These are phyloP conservation scores for Ogataea ganodermae DNA, from an alignment of 805 yeast genomes.

Conservation along the genomic window DNA sequence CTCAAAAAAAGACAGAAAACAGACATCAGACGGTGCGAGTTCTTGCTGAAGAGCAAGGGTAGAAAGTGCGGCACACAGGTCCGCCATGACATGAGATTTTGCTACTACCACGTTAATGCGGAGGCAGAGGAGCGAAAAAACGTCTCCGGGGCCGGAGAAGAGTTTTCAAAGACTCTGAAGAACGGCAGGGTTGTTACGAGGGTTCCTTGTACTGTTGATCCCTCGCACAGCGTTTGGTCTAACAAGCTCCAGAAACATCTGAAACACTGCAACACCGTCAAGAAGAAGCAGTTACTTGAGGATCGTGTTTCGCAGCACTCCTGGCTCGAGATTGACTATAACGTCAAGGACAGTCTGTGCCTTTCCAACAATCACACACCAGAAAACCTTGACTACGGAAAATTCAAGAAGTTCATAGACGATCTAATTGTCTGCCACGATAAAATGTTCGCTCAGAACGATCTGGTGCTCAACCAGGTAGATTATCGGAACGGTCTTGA, in stretches of 20 bases:
- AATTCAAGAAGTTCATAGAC: slow-evolving; percentile 26
- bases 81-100: slow-evolving; percentile 47
- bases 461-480: slow-evolving; percentile 22
- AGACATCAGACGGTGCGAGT: slow-evolving; percentile 44
- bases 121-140: slow-evolving; percentile 20
- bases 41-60: slow-evolving; percentile 48
- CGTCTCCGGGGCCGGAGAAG: slow-evolving; percentile 7
- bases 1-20: neutral
- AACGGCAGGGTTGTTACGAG: slow-evolving; percentile 40
- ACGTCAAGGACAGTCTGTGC: slow-evolving; percentile 34
- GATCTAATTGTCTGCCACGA: slow-evolving; percentile 17
- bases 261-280: slow-evolving; percentile 57
- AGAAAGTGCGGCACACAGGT: slow-evolving; percentile 65
- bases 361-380: neutral
- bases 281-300: slow-evolving; percentile 33
- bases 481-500: slow-evolving; percentile 37
- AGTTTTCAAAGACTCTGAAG: slow-evolving; percentile 19
- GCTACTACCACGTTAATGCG: slow-evolving; percentile 60
- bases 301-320: slow-evolving; percentile 30
- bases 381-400: slow-evolving; percentile 20
- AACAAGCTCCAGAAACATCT: slow-evolving; percentile 57
- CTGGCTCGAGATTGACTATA: slow-evolving; percentile 56
- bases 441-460: slow-evolving; percentile 9
- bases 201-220: slow-evolving; percentile 76
- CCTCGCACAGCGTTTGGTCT: slow-evolving; percentile 71